Conservation (phyloP, 257 asterid species). For the Salvia miltiorrhiza region DNA sequence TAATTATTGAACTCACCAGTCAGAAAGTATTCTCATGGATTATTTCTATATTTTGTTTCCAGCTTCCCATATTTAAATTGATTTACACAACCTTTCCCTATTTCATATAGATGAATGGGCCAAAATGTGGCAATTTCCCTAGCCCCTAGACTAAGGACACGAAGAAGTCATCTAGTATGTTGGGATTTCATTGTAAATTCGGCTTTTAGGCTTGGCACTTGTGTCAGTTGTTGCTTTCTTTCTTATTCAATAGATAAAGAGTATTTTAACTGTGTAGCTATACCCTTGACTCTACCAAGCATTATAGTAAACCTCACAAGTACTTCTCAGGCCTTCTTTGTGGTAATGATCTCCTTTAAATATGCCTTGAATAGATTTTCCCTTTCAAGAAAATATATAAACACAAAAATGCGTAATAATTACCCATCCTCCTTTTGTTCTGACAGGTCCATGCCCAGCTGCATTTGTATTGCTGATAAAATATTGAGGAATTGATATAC, state of each 20-base stretch:
- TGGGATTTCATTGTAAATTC: background rate
- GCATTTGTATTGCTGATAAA: slow-evolving; percentile 66
- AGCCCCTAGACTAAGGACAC: background rate
- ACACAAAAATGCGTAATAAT: slow-evolving; percentile 9
- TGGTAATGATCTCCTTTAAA: background rate
- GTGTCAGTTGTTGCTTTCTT: background rate
- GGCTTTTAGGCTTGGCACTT: background rate
- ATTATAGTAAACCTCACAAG: background rate
- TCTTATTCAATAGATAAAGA: background rate
- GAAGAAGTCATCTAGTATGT: background rate
- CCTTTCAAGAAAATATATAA: background rate
- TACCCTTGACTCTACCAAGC: background rate
- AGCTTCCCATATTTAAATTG: background rate
- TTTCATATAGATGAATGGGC: background rate
- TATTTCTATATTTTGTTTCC: background rate
- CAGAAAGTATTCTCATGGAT: background rate
- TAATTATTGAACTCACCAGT: too few relatives aligned
- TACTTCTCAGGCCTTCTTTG: background rate
- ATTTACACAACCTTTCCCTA: background rate
- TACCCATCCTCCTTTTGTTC: slow-evolving; percentile 96
- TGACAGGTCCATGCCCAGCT: slow-evolving; percentile 85
- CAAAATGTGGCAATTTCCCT: background rate
- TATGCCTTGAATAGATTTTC: background rate
- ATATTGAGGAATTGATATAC: slow-evolving; percentile 83
- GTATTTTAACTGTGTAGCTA: background rate